Evolutionary conservation across 2,329 filamentous ascomycete genomes (phyloP).

Genomic region (Fusarium pininemorale): DNA sequence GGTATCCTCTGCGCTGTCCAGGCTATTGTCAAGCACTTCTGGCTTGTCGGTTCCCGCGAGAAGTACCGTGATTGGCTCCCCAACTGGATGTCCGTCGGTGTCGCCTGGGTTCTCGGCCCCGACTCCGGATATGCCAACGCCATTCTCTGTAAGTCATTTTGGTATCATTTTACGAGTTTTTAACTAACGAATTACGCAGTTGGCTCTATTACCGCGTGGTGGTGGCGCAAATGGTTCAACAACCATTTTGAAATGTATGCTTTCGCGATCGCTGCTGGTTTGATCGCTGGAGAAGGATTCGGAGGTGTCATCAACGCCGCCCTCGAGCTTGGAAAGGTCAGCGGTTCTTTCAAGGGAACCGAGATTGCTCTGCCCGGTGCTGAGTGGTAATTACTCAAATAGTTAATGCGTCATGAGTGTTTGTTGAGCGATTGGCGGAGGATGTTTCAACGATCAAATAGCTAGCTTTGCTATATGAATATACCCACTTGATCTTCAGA

Average conservation of each 20-base stretch:
- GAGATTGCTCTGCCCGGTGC: conserved; percentile 26
- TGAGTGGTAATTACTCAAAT: conserved; percentile 9
- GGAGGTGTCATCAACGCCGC: conserved; percentile 68
- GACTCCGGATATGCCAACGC: conserved; percentile 64
- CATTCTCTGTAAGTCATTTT: conserved; percentile 51
- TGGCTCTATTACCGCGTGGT: conserved; percentile 61
- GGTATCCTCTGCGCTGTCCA: conserved; percentile 60
- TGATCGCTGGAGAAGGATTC: conserved; percentile 71
- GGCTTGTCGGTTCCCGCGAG: conserved; percentile 59
- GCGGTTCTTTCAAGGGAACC: conserved; percentile 38
- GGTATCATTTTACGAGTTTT: not conserved
- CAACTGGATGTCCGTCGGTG: conserved; percentile 70
- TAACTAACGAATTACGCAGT: conserved; percentile 32
- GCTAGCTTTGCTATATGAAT: not conserved
- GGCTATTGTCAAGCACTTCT: conserved; percentile 64
- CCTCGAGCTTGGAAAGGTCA: conserved; percentile 50
- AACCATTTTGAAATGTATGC: conserved; percentile 64
- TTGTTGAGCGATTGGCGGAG: not conserved
- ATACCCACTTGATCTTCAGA: conserved; percentile 3
- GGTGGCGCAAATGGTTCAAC: conserved; percentile 63
- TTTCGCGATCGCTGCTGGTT: conserved; percentile 67
- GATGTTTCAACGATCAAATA: not conserved
- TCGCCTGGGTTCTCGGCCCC: conserved; percentile 67
- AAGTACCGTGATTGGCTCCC: conserved; percentile 67
- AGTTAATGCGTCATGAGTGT: conserved; percentile 19